Conservation (phyloP, 1,284 basidiomycete genomes). For the Puccinia hordei region DNA sequence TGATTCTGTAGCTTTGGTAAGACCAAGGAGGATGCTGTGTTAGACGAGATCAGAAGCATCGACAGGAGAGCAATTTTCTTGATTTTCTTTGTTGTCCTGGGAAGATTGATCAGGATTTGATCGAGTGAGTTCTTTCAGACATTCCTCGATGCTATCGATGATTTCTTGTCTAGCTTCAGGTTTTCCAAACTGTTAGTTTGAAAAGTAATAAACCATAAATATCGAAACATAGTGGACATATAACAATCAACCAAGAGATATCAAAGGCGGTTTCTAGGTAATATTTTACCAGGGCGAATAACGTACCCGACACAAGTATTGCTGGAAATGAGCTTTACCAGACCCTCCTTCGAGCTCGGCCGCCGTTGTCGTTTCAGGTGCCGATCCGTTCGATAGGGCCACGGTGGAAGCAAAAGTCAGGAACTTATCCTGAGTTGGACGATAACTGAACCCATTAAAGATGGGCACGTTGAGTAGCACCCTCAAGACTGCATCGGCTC, state of each 20-base stretch:
- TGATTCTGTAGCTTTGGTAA: too few relatives aligned
- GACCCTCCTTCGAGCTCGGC: background rate
- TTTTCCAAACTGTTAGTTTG: conserved; percentile 22
- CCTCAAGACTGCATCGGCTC: conserved; percentile 48
- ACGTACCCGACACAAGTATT: conserved; percentile 49
- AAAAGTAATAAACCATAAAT: background rate
- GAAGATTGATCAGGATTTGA: too few relatives aligned
- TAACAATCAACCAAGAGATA: background rate
- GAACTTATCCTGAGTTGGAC: conserved; percentile 45
- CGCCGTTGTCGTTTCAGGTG: background rate
- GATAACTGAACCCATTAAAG: conserved; percentile 47
- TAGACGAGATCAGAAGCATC: conserved; percentile 30
- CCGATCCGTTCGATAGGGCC: background rate
- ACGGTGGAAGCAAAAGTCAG: conserved; percentile 36
- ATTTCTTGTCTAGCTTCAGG: conserved; percentile 48
- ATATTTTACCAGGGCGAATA: background rate
- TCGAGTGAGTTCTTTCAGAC: conserved; percentile 23
- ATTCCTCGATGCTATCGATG: conserved; percentile 45
- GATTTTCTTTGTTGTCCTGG: background rate
- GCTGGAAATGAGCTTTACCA: conserved; percentile 42
- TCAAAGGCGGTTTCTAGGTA: background rate
- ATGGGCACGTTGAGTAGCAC: conserved; percentile 49
- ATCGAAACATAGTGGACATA: background rate
- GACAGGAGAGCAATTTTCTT: too few relatives aligned
- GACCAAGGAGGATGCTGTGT: background rate